Evolutionary conservation across 2,329 filamentous ascomycete species (phyloP).

Genomic region (Coniella vitis): DNA sequence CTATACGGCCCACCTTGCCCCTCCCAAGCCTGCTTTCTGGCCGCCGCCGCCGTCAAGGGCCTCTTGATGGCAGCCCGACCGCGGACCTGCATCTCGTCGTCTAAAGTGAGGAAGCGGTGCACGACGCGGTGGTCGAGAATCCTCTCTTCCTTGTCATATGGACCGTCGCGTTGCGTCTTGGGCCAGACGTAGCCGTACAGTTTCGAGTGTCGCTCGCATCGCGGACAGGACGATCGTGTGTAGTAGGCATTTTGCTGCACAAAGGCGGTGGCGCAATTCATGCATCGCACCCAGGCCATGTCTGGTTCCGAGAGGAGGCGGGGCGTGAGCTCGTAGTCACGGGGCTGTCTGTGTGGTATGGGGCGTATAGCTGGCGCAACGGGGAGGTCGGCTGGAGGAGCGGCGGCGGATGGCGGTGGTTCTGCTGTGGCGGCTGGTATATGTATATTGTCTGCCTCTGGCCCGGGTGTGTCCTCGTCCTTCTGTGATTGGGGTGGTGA

Average conservation of each 20-base stretch:
- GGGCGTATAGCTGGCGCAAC: slow-evolving; percentile 12
- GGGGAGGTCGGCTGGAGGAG: neutral
- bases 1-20: neutral
- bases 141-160: slow-evolving; percentile 62
- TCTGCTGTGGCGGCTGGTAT: neutral
- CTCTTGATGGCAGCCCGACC: slow-evolving; percentile 26
- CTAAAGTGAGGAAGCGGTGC: slow-evolving; percentile 71
- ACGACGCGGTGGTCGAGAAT: slow-evolving; percentile 81
- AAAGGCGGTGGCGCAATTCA: slow-evolving; percentile 73
- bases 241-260: slow-evolving; percentile 85
- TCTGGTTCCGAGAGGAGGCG: slow-evolving; percentile 66
- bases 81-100: slow-evolving; percentile 56
- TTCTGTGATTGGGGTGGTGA: slow-evolving; percentile 22
- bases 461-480: neutral
- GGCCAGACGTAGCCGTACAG: slow-evolving; percentile 94
- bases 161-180: slow-evolving; percentile 78
- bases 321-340: slow-evolving; percentile 78
- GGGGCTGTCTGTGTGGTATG: slow-evolving; percentile 47
- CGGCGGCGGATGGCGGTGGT: slow-evolving; percentile 12
- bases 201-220: slow-evolving; percentile 93
- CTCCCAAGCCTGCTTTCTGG: neutral
- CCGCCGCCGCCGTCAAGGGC: slow-evolving; percentile 1
- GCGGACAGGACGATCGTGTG: slow-evolving; percentile 77
- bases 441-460: neutral
- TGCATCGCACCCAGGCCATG: slow-evolving; percentile 85